Evolutionary conservation across 2,329 filamentous ascomycete species (phyloP), one percentile per base, ranked within the genome.

Genomic region (Byssothecium circinans): DNA sequence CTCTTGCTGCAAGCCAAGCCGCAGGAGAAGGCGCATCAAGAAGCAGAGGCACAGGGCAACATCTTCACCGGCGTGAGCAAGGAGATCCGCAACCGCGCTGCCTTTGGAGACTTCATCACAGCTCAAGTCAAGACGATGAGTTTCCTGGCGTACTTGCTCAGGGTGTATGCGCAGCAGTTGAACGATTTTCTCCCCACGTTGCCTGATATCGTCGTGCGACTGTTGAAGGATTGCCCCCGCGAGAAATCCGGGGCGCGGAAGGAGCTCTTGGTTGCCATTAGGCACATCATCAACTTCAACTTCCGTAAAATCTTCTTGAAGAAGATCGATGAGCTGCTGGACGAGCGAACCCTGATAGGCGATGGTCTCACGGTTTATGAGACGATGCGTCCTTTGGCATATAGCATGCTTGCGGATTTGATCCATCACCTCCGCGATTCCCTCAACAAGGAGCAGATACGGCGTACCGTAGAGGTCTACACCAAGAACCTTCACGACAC

Each of bases 41-140:
- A 96, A 61, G 94, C 94, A 11, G 85, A 84, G 34, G 83, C 85
- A 1, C 87, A 85, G 61, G 87, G 86, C 14, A 87, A 85, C 27
- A 87, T 95, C 12, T 96, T 97, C 65, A 94, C 90, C 0, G 92
- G 94, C 2, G 89, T 99, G 43, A 95, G 90, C 73, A 88, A 88
- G 39, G 88, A 90, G 48, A 96, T 99, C 65, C 92, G 90, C 73
- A 96, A 97, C 61, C 81, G 91, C 47, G 88, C 88, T 11, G 92
- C 91, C 0, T 99, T 97, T 75, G 94, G 92, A 29, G 95, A 99
- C 62, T 95, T 97, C 58, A 95, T 99, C 56, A 97, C 91, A 0
- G 91, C 92, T 1, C 95, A 99, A 70, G 94, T 99, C 14, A 97
- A 99, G 77, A 97, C 92, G 0, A 97, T 99, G 92, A 97, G 91